Evolutionary conservation across 2,329 filamentous ascomycete species (phyloP).

Genomic region (Calycina herbarum): DNA sequence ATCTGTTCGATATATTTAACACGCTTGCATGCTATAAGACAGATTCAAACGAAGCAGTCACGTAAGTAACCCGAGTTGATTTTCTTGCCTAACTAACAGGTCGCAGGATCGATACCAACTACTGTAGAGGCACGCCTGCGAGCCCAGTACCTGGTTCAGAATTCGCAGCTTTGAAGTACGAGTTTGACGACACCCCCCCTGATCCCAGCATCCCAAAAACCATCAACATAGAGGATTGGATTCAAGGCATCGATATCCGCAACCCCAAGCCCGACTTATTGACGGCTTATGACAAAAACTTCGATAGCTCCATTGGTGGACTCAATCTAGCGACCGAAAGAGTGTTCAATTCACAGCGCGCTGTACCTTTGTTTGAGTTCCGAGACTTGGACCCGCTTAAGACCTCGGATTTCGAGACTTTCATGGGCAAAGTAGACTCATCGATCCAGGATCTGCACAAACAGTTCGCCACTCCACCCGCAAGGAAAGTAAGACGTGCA

Average conservation of each 20-base stretch:
- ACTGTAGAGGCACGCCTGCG: background rate
- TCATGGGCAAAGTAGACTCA: conserved; percentile 11
- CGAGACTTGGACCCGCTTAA: conserved; percentile 3
- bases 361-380: conserved; percentile 17
- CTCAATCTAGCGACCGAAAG: conserved; percentile 6
- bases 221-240: background rate
- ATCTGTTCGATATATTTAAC: conserved; percentile 16
- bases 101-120: background rate
- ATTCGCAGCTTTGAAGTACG: background rate
- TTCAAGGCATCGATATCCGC: background rate
- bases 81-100: background rate
- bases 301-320: conserved; percentile 11
- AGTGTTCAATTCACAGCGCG: conserved; percentile 11
- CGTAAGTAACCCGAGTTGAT: conserved; percentile 11
- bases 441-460: conserved; percentile 11
- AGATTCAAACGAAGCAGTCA: background rate
- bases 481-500: conserved; percentile 1
- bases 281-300: conserved; percentile 9
- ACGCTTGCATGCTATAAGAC: conserved; percentile 18
- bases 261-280: background rate
- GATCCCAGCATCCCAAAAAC: background rate
- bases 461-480: conserved; percentile 9
- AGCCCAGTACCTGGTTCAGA: background rate
- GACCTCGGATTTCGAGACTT: conserved; percentile 6
- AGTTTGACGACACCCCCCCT: background rate